phyloP scores from a whole-genome alignment of 495 filamentous ascomycete species.

The Penicillium pancosmium region DNA sequence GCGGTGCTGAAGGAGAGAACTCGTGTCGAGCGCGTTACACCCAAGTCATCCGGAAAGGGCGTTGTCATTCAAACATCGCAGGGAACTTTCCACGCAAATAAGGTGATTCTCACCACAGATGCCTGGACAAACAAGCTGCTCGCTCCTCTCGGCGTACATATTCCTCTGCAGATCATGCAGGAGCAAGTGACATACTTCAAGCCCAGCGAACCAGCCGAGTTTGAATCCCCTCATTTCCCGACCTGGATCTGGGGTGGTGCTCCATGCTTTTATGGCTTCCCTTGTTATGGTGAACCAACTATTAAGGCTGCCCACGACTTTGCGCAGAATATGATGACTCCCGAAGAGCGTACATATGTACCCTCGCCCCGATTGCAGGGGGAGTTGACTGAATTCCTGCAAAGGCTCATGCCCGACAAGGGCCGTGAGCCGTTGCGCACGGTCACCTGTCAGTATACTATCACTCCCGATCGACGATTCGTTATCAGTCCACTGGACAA shows the following conservation, averaged over 20 bases:
- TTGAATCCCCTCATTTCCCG: slow-evolving; percentile 23
- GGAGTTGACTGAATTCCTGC: slow-evolving; percentile 25
- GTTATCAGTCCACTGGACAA: slow-evolving; percentile 31
- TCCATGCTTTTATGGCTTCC: slow-evolving; percentile 32
- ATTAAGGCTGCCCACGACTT: slow-evolving; percentile 33
- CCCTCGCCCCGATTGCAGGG: slow-evolving; percentile 27
- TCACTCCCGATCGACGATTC: slow-evolving; percentile 33
- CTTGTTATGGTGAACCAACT: slow-evolving; percentile 33
- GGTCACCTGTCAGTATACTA: slow-evolving; percentile 33
- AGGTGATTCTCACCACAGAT: slow-evolving; percentile 32
- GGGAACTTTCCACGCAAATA: slow-evolving; percentile 24
- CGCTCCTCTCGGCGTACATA: slow-evolving; percentile 26
- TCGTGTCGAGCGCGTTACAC: slow-evolving; percentile 26
- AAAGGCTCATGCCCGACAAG: slow-evolving; percentile 27
- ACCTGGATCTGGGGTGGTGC: slow-evolving; percentile 33
- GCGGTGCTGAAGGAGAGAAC: slow-evolving; percentile 30
- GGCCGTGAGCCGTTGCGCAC: slow-evolving; percentile 30
- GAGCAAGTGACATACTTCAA: slow-evolving; percentile 39
- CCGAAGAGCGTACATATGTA: slow-evolving; percentile 32
- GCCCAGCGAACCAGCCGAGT: slow-evolving; percentile 21
- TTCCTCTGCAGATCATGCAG: slow-evolving; percentile 34
- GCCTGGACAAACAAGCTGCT: slow-evolving; percentile 36
- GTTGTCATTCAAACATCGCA: slow-evolving; percentile 30
- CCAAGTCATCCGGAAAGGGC: slow-evolving; percentile 15
- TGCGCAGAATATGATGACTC: slow-evolving; percentile 33